These are phyloP conservation scores for Trichocomaceae sp. DNA, from an alignment of 2,329 filamentous ascomycete species.

Conservation along the genomic window DNA sequence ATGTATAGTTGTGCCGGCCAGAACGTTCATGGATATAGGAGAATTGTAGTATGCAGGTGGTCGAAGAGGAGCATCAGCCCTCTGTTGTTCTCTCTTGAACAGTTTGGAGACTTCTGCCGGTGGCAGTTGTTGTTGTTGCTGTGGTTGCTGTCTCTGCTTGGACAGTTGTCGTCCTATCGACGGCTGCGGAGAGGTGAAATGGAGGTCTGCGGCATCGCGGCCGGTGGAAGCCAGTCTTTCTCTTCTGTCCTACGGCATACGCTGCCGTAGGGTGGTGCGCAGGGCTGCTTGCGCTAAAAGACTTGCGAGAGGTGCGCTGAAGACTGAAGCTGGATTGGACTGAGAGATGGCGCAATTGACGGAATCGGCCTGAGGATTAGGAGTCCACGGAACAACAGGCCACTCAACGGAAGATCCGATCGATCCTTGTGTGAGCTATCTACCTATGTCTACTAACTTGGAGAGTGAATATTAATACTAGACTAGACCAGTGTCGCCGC, in stretches of 20 bases:
- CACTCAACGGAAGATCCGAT: not conserved
- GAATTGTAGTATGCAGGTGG: not conserved
- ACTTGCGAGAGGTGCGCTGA: not conserved
- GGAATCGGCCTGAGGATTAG: not conserved
- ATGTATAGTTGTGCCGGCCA: not conserved
- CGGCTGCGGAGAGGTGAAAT: conserved; percentile 23
- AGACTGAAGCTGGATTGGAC: too few relatives aligned
- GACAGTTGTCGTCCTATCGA: conserved; percentile 10
- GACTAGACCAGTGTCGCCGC: not conserved
- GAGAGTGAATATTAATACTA: not conserved
- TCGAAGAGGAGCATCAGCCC: not conserved
- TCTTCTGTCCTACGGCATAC: conserved; percentile 29
- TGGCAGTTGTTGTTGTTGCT: not conserved
- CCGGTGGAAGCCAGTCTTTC: conserved; percentile 34
- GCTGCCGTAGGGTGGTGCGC: conserved; percentile 16
- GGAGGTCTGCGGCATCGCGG: conserved; percentile 33
- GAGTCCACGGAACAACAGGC: not conserved
- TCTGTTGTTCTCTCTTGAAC: not conserved
- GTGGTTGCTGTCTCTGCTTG: not conserved
- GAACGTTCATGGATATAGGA: conserved; percentile 4
- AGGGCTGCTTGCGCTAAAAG: not conserved
- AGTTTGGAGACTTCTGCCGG: not conserved
- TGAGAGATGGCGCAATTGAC: not conserved
- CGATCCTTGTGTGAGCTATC: not conserved
- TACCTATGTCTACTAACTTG: not conserved